phyloP scores from a whole-genome alignment of 2,329 filamentous ascomycete species.

The Proliferodiscus dingleyae region DNA sequence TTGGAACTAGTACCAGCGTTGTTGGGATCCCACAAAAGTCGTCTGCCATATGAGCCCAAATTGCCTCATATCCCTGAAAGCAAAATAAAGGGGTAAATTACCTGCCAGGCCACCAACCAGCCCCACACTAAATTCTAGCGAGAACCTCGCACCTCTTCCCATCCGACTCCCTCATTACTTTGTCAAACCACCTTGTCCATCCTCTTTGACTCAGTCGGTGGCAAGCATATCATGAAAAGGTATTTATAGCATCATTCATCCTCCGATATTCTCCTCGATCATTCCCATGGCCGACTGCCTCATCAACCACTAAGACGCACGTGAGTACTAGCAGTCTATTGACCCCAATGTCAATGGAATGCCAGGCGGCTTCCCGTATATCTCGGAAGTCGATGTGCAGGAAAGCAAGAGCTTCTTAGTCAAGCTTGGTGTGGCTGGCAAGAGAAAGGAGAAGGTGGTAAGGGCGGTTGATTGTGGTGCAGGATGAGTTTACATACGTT shows the following conservation, averaged over 20 bases:
- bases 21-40: neutral
- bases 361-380: conserved; percentile 69
- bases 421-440: conserved; percentile 49
- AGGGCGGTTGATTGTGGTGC: conserved; percentile 36
- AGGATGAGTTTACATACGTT: conserved; percentile 27
- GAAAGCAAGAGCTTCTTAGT: conserved; percentile 65
- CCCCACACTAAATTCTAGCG: neutral
- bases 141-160: neutral
- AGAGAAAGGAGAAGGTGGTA: conserved; percentile 31
- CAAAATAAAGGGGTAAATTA: neutral
- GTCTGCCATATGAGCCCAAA: no score
- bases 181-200: neutral
- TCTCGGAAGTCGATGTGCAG: conserved; percentile 66
- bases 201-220: neutral
- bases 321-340: conserved; percentile 46
- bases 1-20: neutral
- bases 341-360: conserved; percentile 62
- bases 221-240: neutral
- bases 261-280: no score
- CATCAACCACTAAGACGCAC: conserved; percentile 29
- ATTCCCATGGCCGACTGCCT: conserved; percentile 24
- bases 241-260: neutral
- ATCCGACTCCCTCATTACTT: neutral
- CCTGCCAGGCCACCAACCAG: neutral
- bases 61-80: no score